phyloP scores from a whole-genome alignment of 495 filamentous ascomycete species.

The Apiosordaria backusii region DNA sequence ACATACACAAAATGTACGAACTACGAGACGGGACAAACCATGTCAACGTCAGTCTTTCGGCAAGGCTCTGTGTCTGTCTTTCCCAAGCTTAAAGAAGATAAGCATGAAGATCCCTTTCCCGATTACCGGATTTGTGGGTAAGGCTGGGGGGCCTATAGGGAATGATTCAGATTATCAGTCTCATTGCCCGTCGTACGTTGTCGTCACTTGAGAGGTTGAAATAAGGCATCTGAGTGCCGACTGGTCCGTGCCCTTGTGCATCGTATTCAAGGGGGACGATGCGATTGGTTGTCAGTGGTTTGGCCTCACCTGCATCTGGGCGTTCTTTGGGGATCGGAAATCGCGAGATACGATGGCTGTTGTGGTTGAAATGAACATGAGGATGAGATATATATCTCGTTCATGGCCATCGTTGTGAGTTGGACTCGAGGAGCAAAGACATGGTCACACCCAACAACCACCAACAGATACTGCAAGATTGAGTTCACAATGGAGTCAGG shows the following conservation, averaged over 20 bases:
- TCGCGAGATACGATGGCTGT: slow-evolving; percentile 19
- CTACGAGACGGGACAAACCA: not conserved
- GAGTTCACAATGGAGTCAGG: slow-evolving; percentile 35
- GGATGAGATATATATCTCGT: slow-evolving; percentile 5
- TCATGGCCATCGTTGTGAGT: not conserved
- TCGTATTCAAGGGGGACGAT: slow-evolving; percentile 24
- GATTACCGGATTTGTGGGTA: not conserved
- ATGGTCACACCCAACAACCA: not conserved
- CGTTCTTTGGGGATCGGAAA: not conserved
- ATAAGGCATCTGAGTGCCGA: not conserved
- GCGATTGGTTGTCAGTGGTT: slow-evolving; percentile 22
- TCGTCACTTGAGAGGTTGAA: too few species aligned
- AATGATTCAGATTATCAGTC: not conserved
- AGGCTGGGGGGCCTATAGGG: not conserved
- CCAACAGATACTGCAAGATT: not conserved
- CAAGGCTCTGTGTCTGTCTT: not conserved
- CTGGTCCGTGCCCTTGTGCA: slow-evolving; percentile 1
- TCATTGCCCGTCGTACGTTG: not conserved
- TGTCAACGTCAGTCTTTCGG: not conserved
- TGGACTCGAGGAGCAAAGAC: not conserved
- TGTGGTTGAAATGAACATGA: not conserved
- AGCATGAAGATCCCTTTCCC: too few species aligned
- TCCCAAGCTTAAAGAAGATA: too few species aligned
- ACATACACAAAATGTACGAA: too few species aligned
- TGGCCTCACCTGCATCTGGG: not conserved